Evolutionary conservation across 805 yeast genomes (phyloP), one percentile per base, ranked within the genome.

Genomic region (Scheffersomyces stipitis): DNA sequence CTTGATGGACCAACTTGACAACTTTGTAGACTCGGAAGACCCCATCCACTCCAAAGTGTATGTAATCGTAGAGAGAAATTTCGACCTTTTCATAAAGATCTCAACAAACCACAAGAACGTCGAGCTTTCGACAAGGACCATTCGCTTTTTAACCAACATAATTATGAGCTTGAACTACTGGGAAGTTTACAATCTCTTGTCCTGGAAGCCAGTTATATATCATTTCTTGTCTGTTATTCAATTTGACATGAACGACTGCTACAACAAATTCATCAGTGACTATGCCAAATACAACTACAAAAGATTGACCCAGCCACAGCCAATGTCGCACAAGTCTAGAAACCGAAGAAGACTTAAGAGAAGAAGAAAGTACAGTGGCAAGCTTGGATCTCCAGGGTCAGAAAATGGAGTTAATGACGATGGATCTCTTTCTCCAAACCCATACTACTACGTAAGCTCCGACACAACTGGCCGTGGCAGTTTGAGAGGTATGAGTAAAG

Each of bases 151-250:
- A 37, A 66, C 73, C 15, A 50, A 53, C 10, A 51, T 66, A 1
- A 41, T 69, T 14, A 62, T 64, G 69, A 46, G 46, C 27, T 47
- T 66, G 29, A 69, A 69, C 42, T 69, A 69, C 49, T 69, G 75
- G 75, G 73, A 69, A 44, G 42, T 69, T 16, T 68, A 66, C 49
- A 68, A 66, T 33, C 49, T 69, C 26, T 52, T 69, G 13, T 50
- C 54, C 14, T 64, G 70, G 69, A 66, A 67, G 40, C 73, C 74
- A 2, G 59, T 69, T 4, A 62, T 69, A 13, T 66, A 61, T 44
- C 70, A 64, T 41, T 69, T 69, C 35, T 48, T 69, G 28, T 42
- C 45, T 4, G 49, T 69, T n/a, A 66, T 69, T 15, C 56, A 63
- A 15, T 64, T 66, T 41, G 69, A 69, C 42, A 42, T 69, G 27